A percentile compares a stretch with the other conserved stretches of the same genome.
Conservation (phyloP, 2,329 filamentous ascomycete genomes). For the Fusarium dimerum region DNA sequence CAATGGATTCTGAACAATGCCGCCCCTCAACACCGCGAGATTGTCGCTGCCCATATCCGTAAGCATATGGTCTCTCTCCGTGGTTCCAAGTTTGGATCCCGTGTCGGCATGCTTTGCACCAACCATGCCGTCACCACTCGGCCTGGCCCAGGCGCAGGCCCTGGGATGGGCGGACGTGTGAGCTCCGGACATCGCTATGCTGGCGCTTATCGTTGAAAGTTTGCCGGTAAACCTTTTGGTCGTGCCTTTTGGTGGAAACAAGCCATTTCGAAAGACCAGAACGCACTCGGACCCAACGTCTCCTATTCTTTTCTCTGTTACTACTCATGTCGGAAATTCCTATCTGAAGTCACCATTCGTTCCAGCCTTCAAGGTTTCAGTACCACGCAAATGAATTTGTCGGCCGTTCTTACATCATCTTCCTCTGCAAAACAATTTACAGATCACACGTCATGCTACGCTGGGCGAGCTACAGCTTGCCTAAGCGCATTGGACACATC, state of each 20-base stretch:
- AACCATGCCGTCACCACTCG: slow-evolving; percentile 89
- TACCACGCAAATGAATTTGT: slow-evolving; percentile 46
- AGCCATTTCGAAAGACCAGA: not conserved
- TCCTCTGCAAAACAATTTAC: slow-evolving; percentile 53
- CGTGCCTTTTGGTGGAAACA: not conserved
- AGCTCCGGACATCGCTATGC: slow-evolving; percentile 60
- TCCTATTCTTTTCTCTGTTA: slow-evolving; percentile 30
- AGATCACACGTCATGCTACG: slow-evolving; percentile 60
- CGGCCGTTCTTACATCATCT: slow-evolving; percentile 50
- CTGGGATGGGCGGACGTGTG: slow-evolving; percentile 60
- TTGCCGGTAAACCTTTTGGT: not conserved
- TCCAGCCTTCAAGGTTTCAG: slow-evolving; percentile 36
- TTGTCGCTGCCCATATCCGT: slow-evolving; percentile 90
- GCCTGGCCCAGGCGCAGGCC: slow-evolving; percentile 78
- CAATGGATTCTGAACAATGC: slow-evolving; percentile 95
- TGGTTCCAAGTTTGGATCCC: slow-evolving; percentile 96
- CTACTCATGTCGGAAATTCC: slow-evolving; percentile 24
- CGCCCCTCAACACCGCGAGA: slow-evolving; percentile 82
- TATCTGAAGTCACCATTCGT: slow-evolving; percentile 33
- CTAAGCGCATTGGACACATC: slow-evolving; percentile 60
- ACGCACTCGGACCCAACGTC: slow-evolving; percentile 9
- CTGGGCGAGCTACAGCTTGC: slow-evolving; percentile 49
- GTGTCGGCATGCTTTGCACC: slow-evolving; percentile 98
- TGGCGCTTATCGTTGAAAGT: slow-evolving; percentile 56
- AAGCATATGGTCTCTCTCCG: slow-evolving; percentile 99